Evolutionary conservation across 1,284 basidiomycete species (phyloP), one percentile per base, ranked within the genome.

Genomic region (Rhodofomes roseus): DNA sequence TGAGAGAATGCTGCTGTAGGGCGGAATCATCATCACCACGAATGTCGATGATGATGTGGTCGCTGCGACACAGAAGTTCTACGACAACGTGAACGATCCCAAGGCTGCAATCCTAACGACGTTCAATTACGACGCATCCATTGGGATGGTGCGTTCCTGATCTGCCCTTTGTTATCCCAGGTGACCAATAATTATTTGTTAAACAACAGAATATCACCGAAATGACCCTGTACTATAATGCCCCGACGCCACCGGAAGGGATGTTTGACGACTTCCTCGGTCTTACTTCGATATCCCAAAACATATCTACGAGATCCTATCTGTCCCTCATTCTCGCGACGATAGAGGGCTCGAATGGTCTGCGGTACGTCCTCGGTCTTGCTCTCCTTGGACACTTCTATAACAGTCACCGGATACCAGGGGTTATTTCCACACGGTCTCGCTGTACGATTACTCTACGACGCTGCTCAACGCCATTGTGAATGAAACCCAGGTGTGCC

Each of bases 41-140:
- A 62, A 39, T 12, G 22, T 76, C 2, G 68, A 81, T 18, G 70
- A 74, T 22, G 70, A 66, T 2, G 73, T 85, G 20, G 71, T 70
- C 20, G 71, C 65, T 2, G 87, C 85, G 0, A 79, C 79, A 0
- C 74, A 75, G 18, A 76, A 77, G 14, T 89, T 86, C 67, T 66
- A 74, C 1, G 69, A 72, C 8, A 76, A 73, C 2, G 78, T 79
- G 12, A 79, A 66, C 0, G 85, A 87, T 64, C 82, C 83, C 0
- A 89, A 87, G 69, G 88, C 87, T 8, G 73, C 67, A 2, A 76
- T 85, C 20, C 78, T 89, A 41, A 76, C 81, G 0, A 76, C 83
- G 0, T 86, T 81, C 58, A 82, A 80, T 59, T 81, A 76, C 56
- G n/a, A 79, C 4, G 34, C 50, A 11, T n/a, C 50, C 9, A 61